Percentiles rank a stretch among this genome's conserved stretches.
phyloP scores from a whole-genome alignment of 2,329 filamentous ascomycete genomes.

The Botryotinia narcissicola region DNA sequence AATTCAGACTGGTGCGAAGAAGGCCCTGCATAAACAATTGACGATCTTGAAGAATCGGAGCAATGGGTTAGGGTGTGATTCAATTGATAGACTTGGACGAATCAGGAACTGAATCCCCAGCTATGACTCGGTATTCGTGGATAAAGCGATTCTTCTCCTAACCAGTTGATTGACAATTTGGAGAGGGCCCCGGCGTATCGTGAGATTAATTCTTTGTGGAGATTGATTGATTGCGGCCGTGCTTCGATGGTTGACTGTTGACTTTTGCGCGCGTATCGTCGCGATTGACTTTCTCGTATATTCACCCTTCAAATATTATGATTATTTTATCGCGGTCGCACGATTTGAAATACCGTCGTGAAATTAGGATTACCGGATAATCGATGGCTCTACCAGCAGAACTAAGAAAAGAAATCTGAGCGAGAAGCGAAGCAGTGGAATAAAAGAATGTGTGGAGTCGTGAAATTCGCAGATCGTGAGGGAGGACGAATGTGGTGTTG shows the following conservation, averaged over 20 bases:
- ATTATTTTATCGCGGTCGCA: neutral
- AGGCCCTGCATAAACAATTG: slow-evolving; percentile 11
- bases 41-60: neutral
- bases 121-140: neutral
- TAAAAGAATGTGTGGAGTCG: slow-evolving; percentile 14
- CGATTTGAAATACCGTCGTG: neutral
- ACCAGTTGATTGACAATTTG: neutral
- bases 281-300: neutral
- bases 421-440: neutral
- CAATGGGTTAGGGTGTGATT: neutral
- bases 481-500: neutral
- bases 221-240: slow-evolving; percentile 11
- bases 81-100: neutral
- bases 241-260: neutral
- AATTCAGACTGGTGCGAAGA: slow-evolving; percentile 3
- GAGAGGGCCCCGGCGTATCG: slow-evolving; percentile 6
- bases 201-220: slow-evolving; percentile 16
- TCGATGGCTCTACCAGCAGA: neutral
- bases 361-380: neutral
- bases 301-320: slow-evolving; percentile 4
- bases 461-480: neutral
- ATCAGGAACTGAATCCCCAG: slow-evolving; percentile 1
- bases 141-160: neutral
- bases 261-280: slow-evolving; percentile 15
- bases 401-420: neutral